These are phyloP conservation scores for Cyberlindnera maritima DNA, from an alignment of 805 yeast genomes.

Conservation along the genomic window DNA sequence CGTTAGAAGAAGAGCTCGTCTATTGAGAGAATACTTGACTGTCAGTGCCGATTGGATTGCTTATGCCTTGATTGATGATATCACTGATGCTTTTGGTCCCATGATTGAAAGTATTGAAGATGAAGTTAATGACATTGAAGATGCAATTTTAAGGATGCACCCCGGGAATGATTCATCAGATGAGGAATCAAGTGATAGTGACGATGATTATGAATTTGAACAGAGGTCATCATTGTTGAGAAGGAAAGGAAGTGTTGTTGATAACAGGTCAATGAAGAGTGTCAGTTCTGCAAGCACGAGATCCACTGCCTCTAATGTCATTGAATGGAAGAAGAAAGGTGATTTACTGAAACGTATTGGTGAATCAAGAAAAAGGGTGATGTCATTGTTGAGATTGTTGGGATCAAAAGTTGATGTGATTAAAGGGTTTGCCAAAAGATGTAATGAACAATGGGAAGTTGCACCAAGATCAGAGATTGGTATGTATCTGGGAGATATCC, in stretches of 20 bases:
- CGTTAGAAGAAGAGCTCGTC: constrained; percentile 88
- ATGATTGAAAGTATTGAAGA: constrained; percentile 91
- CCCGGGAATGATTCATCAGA: constrained; percentile 44
- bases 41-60: constrained; percentile 97
- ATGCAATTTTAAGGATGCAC: constrained; percentile 84
- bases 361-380: constrained; percentile 90
- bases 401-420: constrained; percentile 98
- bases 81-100: constrained; percentile 97
- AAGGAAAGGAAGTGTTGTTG: constrained; percentile 15
- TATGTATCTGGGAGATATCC: constrained; percentile 94
- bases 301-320: constrained; percentile 37
- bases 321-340: constrained; percentile 89
- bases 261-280: constrained; percentile 25
- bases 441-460: constrained; percentile 78
- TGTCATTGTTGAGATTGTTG: constrained; percentile 79
- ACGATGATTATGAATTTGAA: constrained; percentile 37
- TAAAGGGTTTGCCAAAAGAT: constrained; percentile 89
- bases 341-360: constrained; percentile 95
- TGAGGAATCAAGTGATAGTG: constrained; percentile 22
- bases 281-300: constrained; percentile 30
- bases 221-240: constrained; percentile 17
- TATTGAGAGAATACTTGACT: constrained; percentile 81
- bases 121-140: constrained; percentile 94
- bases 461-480: constrained; percentile 86
- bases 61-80: constrained; percentile 93